Base-by-base conservation (phyloP, 1,284 basidiomycete genomes). In the Cryptococcus jaspeensis region DNA sequence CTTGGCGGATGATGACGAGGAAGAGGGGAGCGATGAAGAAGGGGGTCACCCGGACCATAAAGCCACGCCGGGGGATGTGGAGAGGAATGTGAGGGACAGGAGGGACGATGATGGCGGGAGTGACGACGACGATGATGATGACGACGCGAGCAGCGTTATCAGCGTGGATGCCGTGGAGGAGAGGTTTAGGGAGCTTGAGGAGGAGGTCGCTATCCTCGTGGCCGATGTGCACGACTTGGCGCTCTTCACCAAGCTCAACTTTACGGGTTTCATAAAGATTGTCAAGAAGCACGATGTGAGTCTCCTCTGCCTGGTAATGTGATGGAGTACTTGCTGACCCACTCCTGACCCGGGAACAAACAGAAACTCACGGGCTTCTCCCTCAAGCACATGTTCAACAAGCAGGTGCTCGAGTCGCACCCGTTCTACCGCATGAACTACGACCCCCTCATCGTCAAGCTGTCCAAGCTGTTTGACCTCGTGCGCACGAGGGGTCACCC, bases 231-330 rank as follows among this genome's bases (percentile, higher is more conserved):
- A 99, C 74, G 96, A 99, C 77, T 83, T 99, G 28, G 94, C 95
- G 12, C 80, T 95, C 53, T 95, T 93, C 77, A 89, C 90, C 5
- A 98, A 98, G 78, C 84, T 98, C 63, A 97, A 97, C 77, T 92
- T 91, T 74, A 95, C 96, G 0, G 96, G 96, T 9, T 99, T 99
- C 78, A 90, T 97, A 83, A 99, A 99, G 81, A 99, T 99, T 63
- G 83, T 98, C 63, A 99, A 99, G 88, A 95, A 94, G 88, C 81
- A 82, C 68, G 81, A 82, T 69, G 79, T 80, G 53, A 84, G 88
- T 87, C n/a, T n/a, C n/a, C 11, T n/a, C 22, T 8, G 12, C n/a
- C n/a, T 40, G 22, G 2, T 44, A 35, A 18, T 41, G n/a, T 15
- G n/a, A n/a, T n/a, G n/a, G n/a, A n/a, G n/a, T n/a, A n/a, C 28